These are phyloP conservation scores for Fagopyrum homotropicum DNA, from an alignment of 148 eudicot species.

Conservation along the genomic window DNA sequence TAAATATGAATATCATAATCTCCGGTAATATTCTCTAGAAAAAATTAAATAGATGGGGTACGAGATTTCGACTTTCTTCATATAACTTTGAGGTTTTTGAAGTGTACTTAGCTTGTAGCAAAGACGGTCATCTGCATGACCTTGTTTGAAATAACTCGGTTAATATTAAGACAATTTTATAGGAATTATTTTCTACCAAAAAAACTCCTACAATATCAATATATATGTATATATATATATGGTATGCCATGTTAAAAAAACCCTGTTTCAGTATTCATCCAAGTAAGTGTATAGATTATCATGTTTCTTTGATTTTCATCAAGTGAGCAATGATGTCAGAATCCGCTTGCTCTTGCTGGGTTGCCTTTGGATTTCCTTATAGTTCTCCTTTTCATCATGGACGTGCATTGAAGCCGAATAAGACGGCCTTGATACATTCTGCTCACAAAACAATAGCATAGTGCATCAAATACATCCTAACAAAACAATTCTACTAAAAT, in stretches of 20 bases:
- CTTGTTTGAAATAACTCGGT: no score
- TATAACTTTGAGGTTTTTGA: no score
- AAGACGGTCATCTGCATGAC: no score
- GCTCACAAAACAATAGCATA: slow-evolving; percentile 14
- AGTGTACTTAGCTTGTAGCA: no score
- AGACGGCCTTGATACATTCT: slow-evolving; percentile 44
- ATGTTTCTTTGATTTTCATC: slow-evolving; percentile 82
- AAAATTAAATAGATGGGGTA: no score
- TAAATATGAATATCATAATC: no score
- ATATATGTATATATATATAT: no score
- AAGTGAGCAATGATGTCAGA: slow-evolving; percentile 82
- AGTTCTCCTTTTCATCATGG: slow-evolving; percentile 37
- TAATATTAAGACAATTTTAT: no score
- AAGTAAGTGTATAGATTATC: slow-evolving; percentile 64
- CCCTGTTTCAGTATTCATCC: slow-evolving; percentile 66
- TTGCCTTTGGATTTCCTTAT: slow-evolving; percentile 48
- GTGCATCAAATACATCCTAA: not conserved
- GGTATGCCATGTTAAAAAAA: not conserved
- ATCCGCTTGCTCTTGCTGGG: slow-evolving; percentile 82
- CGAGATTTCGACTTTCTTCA: no score
- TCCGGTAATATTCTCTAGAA: no score
- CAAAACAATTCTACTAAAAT: not conserved
- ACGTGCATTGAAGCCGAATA: slow-evolving; percentile 76
- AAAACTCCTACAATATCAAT: no score
- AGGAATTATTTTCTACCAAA: no score